Evolutionary conservation across 352 stramenopile species (phyloP).

Genomic region (Pythium vanterpoolii): DNA sequence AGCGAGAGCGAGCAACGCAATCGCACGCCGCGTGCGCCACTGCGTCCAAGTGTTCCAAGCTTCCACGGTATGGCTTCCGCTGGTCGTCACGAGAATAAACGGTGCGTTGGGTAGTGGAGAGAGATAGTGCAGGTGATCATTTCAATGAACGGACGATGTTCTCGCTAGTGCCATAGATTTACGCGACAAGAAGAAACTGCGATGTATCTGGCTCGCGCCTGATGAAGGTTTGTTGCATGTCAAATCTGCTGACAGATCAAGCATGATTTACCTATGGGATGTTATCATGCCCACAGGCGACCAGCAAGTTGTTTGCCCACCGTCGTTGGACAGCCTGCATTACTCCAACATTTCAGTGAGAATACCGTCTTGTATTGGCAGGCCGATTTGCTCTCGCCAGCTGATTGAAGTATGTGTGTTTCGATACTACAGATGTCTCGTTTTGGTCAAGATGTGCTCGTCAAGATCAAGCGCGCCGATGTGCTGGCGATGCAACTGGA

Average conservation of each 20-base stretch:
- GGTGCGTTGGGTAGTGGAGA: not conserved
- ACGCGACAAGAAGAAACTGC: conserved; percentile 65
- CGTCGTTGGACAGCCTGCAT: conserved; percentile 51
- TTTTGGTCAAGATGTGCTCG: conserved; percentile 52
- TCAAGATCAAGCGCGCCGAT: conserved; percentile 62
- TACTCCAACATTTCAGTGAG: conserved; percentile 56
- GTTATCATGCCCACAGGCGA: conserved; percentile 31
- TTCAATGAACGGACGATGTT: not conserved
- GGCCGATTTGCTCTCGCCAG: not conserved
- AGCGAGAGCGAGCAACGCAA: conserved; percentile 14
- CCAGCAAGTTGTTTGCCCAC: conserved; percentile 54
- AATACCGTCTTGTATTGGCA: not conserved
- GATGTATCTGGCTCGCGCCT: conserved; percentile 60
- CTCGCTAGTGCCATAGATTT: conserved; percentile 36
- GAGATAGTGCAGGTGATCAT: not conserved
- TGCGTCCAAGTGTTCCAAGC: not conserved
- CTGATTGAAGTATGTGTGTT: not conserved
- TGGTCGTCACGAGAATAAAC: conserved; percentile 1
- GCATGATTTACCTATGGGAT: not conserved
- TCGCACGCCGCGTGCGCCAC: conserved; percentile 9
- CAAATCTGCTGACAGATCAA: not conserved
- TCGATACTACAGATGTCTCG: conserved; percentile 35
- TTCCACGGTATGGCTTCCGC: conserved; percentile 4
- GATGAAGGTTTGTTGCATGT: conserved; percentile 44
- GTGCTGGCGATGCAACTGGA: conserved; percentile 59